These are phyloP conservation scores for Vachellia pachyceras DNA, from an alignment of 306 rosid genomes.

Conservation along the genomic window DNA sequence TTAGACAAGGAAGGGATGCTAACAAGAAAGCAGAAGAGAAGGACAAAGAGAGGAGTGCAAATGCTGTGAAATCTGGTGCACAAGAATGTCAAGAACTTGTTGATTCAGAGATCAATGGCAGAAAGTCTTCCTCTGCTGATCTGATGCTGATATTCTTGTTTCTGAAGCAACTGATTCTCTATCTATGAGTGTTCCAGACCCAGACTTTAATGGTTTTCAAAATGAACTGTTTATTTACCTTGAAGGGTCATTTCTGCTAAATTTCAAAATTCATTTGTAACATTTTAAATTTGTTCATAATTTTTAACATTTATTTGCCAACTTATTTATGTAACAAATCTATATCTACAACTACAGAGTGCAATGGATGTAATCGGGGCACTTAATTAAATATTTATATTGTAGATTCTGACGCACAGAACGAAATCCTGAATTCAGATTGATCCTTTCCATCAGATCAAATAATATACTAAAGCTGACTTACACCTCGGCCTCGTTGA, in stretches of 20 bases:
- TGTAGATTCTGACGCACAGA: background rate
- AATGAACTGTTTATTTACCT: too few species aligned
- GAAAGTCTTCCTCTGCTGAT: constrained; percentile 36
- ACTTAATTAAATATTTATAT: background rate
- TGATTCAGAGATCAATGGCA: constrained; percentile 33
- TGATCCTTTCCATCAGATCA: constrained; percentile 21
- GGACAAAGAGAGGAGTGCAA: constrained; percentile 39
- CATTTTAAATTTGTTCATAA: background rate
- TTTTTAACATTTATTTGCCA: too few species aligned
- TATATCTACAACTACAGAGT: background rate
- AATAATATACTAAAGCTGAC: background rate
- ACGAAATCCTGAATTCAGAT: background rate
- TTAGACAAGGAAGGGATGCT: constrained; percentile 34
- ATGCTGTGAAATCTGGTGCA: constrained; percentile 40
- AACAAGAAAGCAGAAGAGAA: constrained; percentile 38
- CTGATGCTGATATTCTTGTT: constrained; percentile 31
- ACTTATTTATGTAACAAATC: too few species aligned
- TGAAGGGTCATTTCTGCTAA: too few species aligned
- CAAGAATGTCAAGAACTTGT: constrained; percentile 25
- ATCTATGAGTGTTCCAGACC: constrained; percentile 69
- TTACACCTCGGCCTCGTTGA: background rate
- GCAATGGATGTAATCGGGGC: background rate
- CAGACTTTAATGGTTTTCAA: constrained; percentile 90
- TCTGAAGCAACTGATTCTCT: constrained; percentile 45
- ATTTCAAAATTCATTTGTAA: background rate